These are phyloP conservation scores for Pyracantha coccinea DNA, from an alignment of 331 rosid species.

Conservation along the genomic window DNA sequence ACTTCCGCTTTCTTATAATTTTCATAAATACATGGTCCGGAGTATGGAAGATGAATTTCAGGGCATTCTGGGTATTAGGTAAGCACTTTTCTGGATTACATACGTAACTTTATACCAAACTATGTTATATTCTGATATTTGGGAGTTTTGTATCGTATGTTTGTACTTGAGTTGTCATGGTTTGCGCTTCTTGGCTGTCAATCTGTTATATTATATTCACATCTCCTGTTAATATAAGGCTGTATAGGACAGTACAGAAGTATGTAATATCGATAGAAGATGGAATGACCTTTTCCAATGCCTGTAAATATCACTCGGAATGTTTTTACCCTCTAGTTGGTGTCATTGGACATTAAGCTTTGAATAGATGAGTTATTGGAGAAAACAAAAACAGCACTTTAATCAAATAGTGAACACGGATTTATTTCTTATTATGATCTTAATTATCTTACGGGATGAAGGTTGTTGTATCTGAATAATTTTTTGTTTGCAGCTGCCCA, in stretches of 20 bases:
- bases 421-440: not conserved
- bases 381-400: too few species aligned
- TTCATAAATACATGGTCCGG: slow-evolving; percentile 80
- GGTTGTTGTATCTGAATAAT: not conserved
- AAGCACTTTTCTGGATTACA: slow-evolving; percentile 14
- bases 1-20: slow-evolving; percentile 71
- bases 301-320: not conserved
- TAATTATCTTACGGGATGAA: not conserved
- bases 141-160: not conserved
- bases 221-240: too few species aligned
- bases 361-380: not conserved
- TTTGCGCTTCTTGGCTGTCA: not conserved
- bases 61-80: slow-evolving; percentile 94
- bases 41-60: slow-evolving; percentile 99
- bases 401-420: not conserved
- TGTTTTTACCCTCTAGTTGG: not conserved
- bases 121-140: not conserved
- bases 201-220: too few species aligned
- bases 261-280: too few species aligned
- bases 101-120: not conserved
- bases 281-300: not conserved
- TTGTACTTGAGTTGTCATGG: not conserved
- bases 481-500: slow-evolving; percentile 60
- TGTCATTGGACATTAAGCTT: not conserved
- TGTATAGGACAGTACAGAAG: too few species aligned